Evolutionary conservation across 352 stramenopile species (phyloP).

Genomic region (Saprolegnia diclina): DNA sequence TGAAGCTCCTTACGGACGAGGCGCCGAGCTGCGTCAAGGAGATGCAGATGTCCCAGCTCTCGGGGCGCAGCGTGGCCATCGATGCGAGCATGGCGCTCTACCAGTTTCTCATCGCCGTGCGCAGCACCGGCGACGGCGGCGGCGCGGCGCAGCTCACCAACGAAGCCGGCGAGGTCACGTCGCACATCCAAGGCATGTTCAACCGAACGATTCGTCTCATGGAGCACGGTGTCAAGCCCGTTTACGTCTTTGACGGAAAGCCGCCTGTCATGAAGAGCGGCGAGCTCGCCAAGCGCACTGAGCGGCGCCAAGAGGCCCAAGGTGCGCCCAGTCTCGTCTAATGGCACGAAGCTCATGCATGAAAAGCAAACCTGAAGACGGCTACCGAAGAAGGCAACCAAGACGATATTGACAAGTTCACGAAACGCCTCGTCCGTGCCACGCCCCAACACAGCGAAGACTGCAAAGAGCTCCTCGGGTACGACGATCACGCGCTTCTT

Average conservation of each 20-base stretch:
- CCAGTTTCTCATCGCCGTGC: slow-evolving; percentile 95
- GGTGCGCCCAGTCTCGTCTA: slow-evolving; percentile 20
- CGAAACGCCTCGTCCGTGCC: slow-evolving; percentile 87
- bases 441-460: slow-evolving; percentile 91
- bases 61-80: slow-evolving; percentile 95
- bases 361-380: slow-evolving; percentile 59
- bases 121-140: slow-evolving; percentile 73
- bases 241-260: slow-evolving; percentile 99
- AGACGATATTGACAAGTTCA: slow-evolving; percentile 92
- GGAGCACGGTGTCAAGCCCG: slow-evolving; percentile 95
- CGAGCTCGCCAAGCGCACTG: slow-evolving; percentile 93
- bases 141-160: slow-evolving; percentile 94
- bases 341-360: background rate
- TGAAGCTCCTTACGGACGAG: slow-evolving; percentile 97
- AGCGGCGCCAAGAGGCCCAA: slow-evolving; percentile 84
- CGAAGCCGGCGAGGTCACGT: slow-evolving; percentile 94
- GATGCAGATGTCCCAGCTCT: slow-evolving; percentile 90
- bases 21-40: slow-evolving; percentile 94
- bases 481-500: slow-evolving; percentile 25
- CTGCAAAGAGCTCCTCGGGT: slow-evolving; percentile 84
- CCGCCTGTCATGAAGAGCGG: slow-evolving; percentile 95
- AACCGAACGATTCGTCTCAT: slow-evolving; percentile 98
- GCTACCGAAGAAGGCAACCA: slow-evolving; percentile 80
- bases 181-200: slow-evolving; percentile 94
- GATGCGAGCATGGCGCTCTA: slow-evolving; percentile 99